Conservation (phyloP, 345 rosid species). For the sweet orange (Citrus sinensis) region DNA sequence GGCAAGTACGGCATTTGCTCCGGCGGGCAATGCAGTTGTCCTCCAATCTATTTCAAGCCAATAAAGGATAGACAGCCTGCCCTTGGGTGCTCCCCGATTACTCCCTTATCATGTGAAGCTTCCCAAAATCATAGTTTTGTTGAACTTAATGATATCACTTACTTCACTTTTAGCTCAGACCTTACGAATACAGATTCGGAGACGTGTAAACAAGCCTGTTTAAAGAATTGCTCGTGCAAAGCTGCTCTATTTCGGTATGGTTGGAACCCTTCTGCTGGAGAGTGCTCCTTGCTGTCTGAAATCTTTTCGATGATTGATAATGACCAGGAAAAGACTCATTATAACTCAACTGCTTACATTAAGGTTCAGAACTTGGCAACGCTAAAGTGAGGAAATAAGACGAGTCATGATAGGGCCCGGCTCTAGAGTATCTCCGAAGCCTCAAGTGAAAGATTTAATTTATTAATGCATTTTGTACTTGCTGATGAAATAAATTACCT, state of each 20-base stretch:
- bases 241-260: conserved; percentile 16
- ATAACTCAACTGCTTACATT: not conserved
- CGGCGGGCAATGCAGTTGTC: conserved; percentile 25
- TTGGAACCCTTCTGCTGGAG: not conserved
- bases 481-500: no score
- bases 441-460: no score
- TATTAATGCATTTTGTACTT: no score
- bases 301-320: conserved; percentile 4
- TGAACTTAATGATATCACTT: conserved; percentile 17
- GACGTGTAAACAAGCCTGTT: conserved; percentile 20
- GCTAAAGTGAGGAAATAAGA: no score
- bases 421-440: no score
- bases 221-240: conserved; percentile 22
- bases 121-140: conserved; percentile 15
- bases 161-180: not conserved
- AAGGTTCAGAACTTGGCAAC: not conserved
- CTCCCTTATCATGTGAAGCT: conserved; percentile 17
- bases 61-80: conserved; percentile 11
- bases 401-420: no score
- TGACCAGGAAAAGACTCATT: not conserved
- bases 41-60: conserved; percentile 20
- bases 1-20: conserved; percentile 36
- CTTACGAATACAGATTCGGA: not conserved
- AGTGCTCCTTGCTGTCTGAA: not conserved
- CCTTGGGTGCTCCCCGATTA: conserved; percentile 22